Conservation (phyloP, 2,329 filamentous ascomycete species). For the Lasiodiplodia citricola region DNA sequence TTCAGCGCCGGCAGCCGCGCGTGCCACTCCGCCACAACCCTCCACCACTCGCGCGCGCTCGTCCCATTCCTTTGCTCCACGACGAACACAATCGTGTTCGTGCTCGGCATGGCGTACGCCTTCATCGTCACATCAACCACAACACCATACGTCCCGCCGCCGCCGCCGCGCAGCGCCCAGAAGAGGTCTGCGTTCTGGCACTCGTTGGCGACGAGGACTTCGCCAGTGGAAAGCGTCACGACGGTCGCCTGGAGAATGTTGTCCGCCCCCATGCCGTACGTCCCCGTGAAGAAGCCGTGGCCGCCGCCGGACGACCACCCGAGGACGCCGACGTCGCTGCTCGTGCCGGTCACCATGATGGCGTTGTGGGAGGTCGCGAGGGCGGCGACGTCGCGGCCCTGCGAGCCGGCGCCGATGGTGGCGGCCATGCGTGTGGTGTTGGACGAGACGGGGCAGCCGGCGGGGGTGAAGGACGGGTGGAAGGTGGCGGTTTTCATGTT, state of each 20-base stretch:
- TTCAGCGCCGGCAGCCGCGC: neutral
- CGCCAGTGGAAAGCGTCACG: too few relatives aligned
- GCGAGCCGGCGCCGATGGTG: neutral
- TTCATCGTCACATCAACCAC: conserved; percentile 36
- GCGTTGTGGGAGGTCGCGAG: neutral
- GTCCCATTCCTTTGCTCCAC: neutral
- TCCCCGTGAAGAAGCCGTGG: conserved; percentile 58
- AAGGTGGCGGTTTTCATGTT: conserved; percentile 36
- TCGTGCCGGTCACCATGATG: neutral
- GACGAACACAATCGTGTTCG: neutral
- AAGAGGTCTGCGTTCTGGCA: conserved; percentile 42
- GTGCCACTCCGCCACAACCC: neutral
- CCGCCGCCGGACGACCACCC: conserved; percentile 57
- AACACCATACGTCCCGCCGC: conserved; percentile 38
- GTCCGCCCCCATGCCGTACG: conserved; percentile 48
- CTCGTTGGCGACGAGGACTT: conserved; percentile 36
- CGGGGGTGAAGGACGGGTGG: conserved; percentile 30
- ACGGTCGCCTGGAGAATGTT: conserved; percentile 42
- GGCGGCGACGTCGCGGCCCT: too few relatives aligned
- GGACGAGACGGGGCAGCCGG: neutral
- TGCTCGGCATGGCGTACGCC: conserved; percentile 37
- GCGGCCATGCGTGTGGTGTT: neutral
- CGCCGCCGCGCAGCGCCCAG: conserved; percentile 44
- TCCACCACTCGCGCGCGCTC: fast-evolving
- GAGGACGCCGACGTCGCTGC: conserved; percentile 31